Base-by-base conservation (phyloP, 495 filamentous ascomycete genomes). In the Penicillium verhagenii region DNA sequence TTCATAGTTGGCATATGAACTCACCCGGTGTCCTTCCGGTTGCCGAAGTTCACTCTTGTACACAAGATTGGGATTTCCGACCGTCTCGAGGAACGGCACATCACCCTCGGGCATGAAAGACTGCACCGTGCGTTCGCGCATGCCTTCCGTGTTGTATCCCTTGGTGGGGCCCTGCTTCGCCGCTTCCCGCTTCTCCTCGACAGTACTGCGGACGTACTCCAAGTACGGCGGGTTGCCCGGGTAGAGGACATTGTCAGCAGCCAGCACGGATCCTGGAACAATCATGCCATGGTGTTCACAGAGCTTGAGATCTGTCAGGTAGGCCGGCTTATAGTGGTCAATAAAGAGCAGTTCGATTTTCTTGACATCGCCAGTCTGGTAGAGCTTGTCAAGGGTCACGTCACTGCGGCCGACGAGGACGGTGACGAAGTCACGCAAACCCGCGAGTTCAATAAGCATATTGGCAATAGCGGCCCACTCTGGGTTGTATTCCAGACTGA, bases 201-300 rank as follows among this genome's bases (percentile, higher is more conserved):
- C 58, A 9, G 67, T 65, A 49, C 66, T 72, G 31, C 71, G 68
- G 16, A 75, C 69, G 24, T 73, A 73, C 50, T 73, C 69, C 51
- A 87, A 64, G 68, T 91, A 92, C 10, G 79, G 79, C n/a, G 88
- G 88, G 59, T 90, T 90, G 0, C 87, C 88, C 0, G 88, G 89
- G 50, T 79, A 76, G 19, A 91, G 71, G 16, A 91, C 84, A 67
- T 93, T 92, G 63, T 93, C 88, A 0, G 87, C 89, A 0, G 79
- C 83, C 20, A 89, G 57, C 9, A 91, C 78, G 1, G 83, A 82
- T 11, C 84, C 86, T 0, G 71, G 69, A 1, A 71, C 73, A 33
- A 93, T 74, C 48, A 91, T 63, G 1, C 79, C 81, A 9, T 89
- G 70, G 24, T 84, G 78, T 72, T 92, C 89, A 54, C 82, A 86